Conservation (phyloP, 495 filamentous ascomycete genomes). For the Podospora conica region DNA sequence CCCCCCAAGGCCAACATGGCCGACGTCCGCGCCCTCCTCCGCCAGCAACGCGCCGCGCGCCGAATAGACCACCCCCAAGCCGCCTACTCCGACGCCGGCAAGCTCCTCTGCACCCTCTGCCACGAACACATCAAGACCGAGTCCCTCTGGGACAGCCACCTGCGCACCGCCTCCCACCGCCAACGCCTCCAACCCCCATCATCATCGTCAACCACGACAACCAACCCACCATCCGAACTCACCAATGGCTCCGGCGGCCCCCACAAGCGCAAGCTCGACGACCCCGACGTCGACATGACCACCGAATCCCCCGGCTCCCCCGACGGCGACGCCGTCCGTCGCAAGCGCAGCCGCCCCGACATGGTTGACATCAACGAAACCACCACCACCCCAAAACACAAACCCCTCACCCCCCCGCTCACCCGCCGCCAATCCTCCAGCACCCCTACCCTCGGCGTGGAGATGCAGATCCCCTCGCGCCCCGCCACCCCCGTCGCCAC, state of each 20-base stretch:
- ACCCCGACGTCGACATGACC: constrained; percentile 29
- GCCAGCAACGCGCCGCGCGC: constrained; percentile 72
- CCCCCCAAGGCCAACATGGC: constrained; percentile 50
- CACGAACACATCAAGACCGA: constrained; percentile 55
- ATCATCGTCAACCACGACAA: constrained; percentile 9
- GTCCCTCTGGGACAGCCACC: constrained; percentile 53
- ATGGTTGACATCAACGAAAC: constrained; percentile 17
- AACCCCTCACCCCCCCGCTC: constrained; percentile 31
- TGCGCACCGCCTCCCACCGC: constrained; percentile 44
- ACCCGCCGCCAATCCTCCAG: constrained; percentile 28
- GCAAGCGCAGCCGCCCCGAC: constrained; percentile 39
- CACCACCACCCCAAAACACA: constrained; percentile 2
- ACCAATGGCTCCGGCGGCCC: neutral
- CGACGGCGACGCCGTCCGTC: constrained; percentile 34
- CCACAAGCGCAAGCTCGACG: constrained; percentile 38
- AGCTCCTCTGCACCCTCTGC: constrained; percentile 55
- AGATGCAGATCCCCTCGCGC: constrained; percentile 51
- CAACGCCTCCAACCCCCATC: constrained; percentile 29
- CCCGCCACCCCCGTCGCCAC: constrained; percentile 48
- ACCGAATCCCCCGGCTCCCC: constrained; percentile 26
- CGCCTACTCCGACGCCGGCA: constrained; percentile 53
- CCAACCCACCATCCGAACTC: constrained; percentile 4
- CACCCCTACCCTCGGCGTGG: constrained; percentile 40
- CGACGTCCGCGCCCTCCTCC: constrained; percentile 75
- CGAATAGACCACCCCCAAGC: constrained; percentile 63